Evolutionary conservation across 2,329 filamentous ascomycete species (phyloP), one percentile per base, ranked within the genome.

Genomic region (Byssothecium circinans): DNA sequence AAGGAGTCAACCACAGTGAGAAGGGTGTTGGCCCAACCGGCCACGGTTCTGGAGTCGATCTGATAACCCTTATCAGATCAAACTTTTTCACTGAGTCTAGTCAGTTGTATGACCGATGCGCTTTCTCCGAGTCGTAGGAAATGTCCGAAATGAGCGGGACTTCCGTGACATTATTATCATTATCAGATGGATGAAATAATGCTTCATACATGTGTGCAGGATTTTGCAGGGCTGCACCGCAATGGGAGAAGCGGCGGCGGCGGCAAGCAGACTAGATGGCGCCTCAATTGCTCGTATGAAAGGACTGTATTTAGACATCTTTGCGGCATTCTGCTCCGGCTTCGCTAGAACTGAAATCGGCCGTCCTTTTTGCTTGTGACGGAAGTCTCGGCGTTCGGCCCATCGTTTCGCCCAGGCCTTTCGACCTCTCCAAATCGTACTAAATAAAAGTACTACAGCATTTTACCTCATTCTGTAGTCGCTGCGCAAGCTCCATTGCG

Each of bases 371-470:
- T 29, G 37, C 37, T 15, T 40, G 22, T 40, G 20, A 29, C 37
- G 37, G 37, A 20, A 29, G 27, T 36, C 58, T 61, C 60, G 61
- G 61, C 57, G 56, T 44, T 61, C 56, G 58, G 60, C 50, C 49
- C 47, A 57, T 54, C 43, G 53, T 53, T 53, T 52, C 47, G 30
- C 27, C 46, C 47, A 32, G 29, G 4, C 29, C 29, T 22, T 20
- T 5, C 19, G 20, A 10, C 35, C n/a, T 20, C 11, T 45, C 15
- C 43, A 20, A 47, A 56, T 59, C 58, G 55, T 54, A 25, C 46
- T 58, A 57, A 61, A 59, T 54, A 63, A 62, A 60, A 62, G 58
- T 60, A 52, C 60, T 34, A 17, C 49, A 33, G 38, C 45, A 40
- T 46, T 41, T 20, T n/a, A 43, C 35, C 33, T 46, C 15, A 29